Evolutionary conservation across 2,329 filamentous ascomycete species (phyloP).

Genomic region (Phoma sp.): DNA sequence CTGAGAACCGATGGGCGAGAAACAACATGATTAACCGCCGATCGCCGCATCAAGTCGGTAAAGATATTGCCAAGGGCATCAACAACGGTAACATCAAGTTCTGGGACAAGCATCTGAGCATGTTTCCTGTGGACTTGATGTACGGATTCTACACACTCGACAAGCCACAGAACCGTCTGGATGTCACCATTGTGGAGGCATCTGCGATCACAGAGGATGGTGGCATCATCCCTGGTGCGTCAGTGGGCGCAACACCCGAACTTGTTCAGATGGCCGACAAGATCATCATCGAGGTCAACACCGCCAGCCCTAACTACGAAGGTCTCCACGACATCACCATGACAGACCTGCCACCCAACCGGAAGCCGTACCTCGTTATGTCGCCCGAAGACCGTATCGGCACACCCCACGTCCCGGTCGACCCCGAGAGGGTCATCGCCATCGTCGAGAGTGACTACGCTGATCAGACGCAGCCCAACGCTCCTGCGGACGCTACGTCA

Average conservation of each 20-base stretch:
- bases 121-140: conserved; percentile 87
- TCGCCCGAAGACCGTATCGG: conserved; percentile 86
- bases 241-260: conserved; percentile 84
- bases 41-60: conserved; percentile 86
- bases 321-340: conserved; percentile 88
- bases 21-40: conserved; percentile 90
- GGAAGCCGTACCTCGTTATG: conserved; percentile 88
- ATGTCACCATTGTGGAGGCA: conserved; percentile 85
- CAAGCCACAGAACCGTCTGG: conserved; percentile 73
- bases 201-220: conserved; percentile 87
- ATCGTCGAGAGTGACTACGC: conserved; percentile 85
- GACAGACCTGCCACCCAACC: conserved; percentile 79
- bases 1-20: conserved; percentile 88
- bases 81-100: conserved; percentile 89
- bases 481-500: conserved; percentile 75
- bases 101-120: conserved; percentile 91
- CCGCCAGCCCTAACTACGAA: conserved; percentile 80
- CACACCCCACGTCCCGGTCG: conserved; percentile 79
- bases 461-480: conserved; percentile 76
- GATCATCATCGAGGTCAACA: conserved; percentile 93
- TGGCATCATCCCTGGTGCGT: conserved; percentile 85
- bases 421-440: conserved; percentile 83
- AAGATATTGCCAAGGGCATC: conserved; percentile 88
- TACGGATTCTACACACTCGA: conserved; percentile 87
- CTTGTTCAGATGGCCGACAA: conserved; percentile 91